Percentiles rank a stretch among this genome's conserved stretches.
phyloP scores from a whole-genome alignment of 2,329 filamentous ascomycete species.

The Cercospora berteroae region DNA sequence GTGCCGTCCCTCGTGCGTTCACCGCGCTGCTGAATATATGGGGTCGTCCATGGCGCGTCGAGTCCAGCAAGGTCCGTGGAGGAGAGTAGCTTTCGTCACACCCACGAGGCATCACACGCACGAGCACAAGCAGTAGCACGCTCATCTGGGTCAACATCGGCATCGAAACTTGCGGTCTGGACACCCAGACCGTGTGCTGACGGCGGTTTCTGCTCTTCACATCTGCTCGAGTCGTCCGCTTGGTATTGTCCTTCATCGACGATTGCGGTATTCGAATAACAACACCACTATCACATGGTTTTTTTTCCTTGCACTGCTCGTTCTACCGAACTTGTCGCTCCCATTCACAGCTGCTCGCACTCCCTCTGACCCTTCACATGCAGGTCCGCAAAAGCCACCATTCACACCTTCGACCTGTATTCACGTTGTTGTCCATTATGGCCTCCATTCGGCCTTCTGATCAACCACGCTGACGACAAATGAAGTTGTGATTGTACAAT shows the following conservation, averaged over 20 bases:
- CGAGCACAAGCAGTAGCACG: background rate
- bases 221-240: background rate
- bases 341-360: background rate
- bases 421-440: background rate
- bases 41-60: background rate
- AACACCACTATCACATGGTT: background rate
- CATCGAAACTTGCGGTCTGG: background rate
- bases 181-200: background rate
- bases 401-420: background rate
- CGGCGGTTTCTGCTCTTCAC: background rate
- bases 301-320: background rate
- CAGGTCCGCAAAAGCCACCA: background rate
- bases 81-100: background rate
- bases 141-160: conserved; percentile 3
- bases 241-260: background rate
- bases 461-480: background rate
- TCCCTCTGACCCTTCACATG: background rate
- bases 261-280: background rate
- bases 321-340: background rate
- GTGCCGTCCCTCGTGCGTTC: background rate
- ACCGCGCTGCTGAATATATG: background rate
- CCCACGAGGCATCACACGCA: conserved; percentile 3
- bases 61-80: background rate
- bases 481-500: conserved; percentile 12
- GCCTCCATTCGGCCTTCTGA: background rate